Evolutionary conservation across 495 filamentous ascomycete genomes (phyloP).

Genomic region (Trichoderma asperelloides): DNA sequence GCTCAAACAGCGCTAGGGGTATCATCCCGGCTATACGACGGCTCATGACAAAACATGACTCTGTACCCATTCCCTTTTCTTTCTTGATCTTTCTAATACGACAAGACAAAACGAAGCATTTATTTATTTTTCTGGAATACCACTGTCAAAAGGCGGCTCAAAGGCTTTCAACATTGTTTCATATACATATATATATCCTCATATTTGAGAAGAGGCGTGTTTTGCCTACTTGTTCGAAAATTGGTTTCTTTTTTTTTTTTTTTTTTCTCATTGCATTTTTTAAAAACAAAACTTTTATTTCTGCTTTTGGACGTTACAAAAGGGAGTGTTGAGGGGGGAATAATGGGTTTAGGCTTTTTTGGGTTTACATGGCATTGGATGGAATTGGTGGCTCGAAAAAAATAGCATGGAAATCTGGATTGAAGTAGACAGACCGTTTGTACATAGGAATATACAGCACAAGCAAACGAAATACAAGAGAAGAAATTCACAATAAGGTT

Average conservation of each 20-base stretch:
- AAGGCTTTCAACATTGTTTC: background rate
- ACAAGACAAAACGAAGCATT: background rate
- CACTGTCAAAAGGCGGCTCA: background rate
- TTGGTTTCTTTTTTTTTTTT: background rate
- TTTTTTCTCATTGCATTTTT: background rate
- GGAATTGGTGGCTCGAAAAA: background rate
- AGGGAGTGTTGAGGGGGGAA: background rate
- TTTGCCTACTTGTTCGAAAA: background rate
- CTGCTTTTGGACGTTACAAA: background rate
- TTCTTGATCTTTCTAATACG: background rate
- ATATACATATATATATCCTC: background rate
- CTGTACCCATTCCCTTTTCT: background rate
- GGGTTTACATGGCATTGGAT: background rate
- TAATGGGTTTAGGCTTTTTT: background rate
- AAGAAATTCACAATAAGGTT: background rate
- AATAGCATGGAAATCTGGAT: background rate
- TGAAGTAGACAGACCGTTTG: background rate
- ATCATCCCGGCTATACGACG: slow-evolving; percentile 5
- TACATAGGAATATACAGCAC: slow-evolving; percentile 4
- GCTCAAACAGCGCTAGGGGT: background rate
- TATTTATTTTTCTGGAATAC: background rate
- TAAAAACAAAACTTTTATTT: background rate
- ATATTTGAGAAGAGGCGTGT: background rate
- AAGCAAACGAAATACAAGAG: background rate
- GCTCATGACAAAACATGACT: background rate